Evolutionary conservation across 345 rosid species (phyloP), one percentile per base, ranked within the genome.

Genomic region (Ceriops tagal): DNA sequence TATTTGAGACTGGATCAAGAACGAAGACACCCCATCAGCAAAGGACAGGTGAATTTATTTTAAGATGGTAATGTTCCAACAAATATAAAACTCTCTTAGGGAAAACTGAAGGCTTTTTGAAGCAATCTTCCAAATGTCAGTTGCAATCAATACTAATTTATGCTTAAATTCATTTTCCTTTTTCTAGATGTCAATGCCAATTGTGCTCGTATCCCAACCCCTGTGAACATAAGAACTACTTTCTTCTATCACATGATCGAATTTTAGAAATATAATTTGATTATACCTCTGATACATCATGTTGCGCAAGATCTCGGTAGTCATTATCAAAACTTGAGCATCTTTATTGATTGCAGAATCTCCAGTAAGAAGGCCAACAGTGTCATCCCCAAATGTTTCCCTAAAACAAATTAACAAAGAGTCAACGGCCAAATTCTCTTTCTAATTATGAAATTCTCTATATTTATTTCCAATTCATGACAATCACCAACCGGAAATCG

Each of bases 341-440:
- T 91, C 98, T 67, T 85, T 89, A 71, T 93, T 93, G 70, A 93
- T 71, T 0, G 90, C 95, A 70, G 88, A 83, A 72, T 93, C 98
- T 68, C 98, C 98, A 0, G 98, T 93, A 43, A 93, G 97, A 68
- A 91, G 83, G 72, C 98, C 97, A 65, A 93, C 97, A 46, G 89
- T 88, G 37, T 83, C 82, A 1, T 91, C 97, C 8, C 98, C 98
- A 82, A 93, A 93, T 31, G 92, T 87, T 80, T 91, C 97, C 78
- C 92, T 89, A 61, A 67, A 67, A 52, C 67, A 32, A 10, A 58
- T 39, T 21, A 28, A 22, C 8, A 55, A 5, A 59, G 59, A 56
- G 28, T 9, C 31, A 56, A 21, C 59, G 24, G 28, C 28, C 59
- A 56, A 56, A 2, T 56, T n/a, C 10, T 24, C 24, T 56, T 56